phyloP scores from a whole-genome alignment of 768 basidiomycete species.

The Kondoa malvinella region DNA sequence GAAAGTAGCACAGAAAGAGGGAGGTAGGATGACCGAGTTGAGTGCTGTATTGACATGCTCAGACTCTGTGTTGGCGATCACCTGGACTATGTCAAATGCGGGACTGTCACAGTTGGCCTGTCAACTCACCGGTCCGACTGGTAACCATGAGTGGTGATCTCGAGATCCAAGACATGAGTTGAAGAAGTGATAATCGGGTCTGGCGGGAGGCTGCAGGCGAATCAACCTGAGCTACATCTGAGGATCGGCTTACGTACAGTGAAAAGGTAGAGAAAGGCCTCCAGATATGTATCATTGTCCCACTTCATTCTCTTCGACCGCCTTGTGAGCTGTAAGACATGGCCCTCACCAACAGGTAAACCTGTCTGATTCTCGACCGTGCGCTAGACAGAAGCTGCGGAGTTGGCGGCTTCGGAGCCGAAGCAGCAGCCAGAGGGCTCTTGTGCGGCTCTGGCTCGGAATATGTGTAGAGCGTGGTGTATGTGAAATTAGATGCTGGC shows the following conservation, averaged over 20 bases:
- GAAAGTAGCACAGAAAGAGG: not conserved
- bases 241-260: not conserved
- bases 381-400: not conserved
- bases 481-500: not conserved
- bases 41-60: not conserved
- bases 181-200: too few relatives aligned
- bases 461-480: not conserved
- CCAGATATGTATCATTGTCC: not conserved
- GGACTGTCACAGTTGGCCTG: not conserved
- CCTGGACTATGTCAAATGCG: not conserved
- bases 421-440: not conserved
- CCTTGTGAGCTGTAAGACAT: not conserved
- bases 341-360: not conserved
- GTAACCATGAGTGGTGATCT: not conserved
- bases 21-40: not conserved
- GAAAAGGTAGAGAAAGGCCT: not conserved
- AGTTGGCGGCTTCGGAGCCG: not conserved
- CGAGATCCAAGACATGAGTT: not conserved
- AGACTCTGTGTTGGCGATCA: not conserved
- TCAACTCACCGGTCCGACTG: not conserved
- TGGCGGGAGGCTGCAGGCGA: too few relatives aligned
- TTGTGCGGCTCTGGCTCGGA: not conserved
- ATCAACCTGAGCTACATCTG: too few relatives aligned
- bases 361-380: not conserved
- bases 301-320: not conserved